Evolutionary conservation across 352 stramenopile genomes (phyloP), one percentile per base, ranked within the genome.

Genomic region (Phytophthora ramorum): DNA sequence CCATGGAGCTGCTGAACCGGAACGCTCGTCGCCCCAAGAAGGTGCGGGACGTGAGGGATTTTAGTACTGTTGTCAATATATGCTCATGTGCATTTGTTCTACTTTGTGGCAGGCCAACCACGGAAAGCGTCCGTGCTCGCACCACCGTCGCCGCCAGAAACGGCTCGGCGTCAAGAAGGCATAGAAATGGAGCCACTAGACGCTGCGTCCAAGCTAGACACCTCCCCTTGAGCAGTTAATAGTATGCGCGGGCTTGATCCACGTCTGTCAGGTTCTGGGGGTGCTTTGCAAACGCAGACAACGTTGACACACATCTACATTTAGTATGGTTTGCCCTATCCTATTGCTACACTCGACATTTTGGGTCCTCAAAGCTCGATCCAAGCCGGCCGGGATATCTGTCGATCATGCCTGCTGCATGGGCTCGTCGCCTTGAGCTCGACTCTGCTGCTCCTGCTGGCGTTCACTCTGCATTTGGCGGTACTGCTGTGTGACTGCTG

Each of bases 401-500:
- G 66, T 58, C 47, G 17, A n/a, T 76, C 71, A 82, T 66, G 50
- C 59, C 59, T 73, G 66, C 38, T 68, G 51, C 70, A 76, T 67
- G 47, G 78, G 62, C 55, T 85, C 74, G 48, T 78, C 78, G 3
- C 52, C 74, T 56, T 75, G 69, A 53, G 51, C 57, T 64, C 71
- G 68, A 4, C 30, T 68, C 44, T 76, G 57, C 46, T 79, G 60
- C 55, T 80, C 63, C 22, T 76, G 71, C n/a, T 73, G 62, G 19
- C 73, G 67, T 38, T 79, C 82, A 43, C 65, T 88, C 65, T 94
- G 84, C 79, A 93, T 84, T 62, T 95, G 85, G 2, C 85, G 85
- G 32, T 96, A 96, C 69, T 96, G 87, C 58, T 96, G 84, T 17
- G 88, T 96, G 17, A 96, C 88, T 13, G 88, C 88, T 14, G 86